A percentile compares a stretch with the other conserved stretches of the same genome.
These are phyloP conservation scores for Ustilago vetiveriae DNA, from an alignment of 1,284 basidiomycete genomes.

Conservation along the genomic window DNA sequence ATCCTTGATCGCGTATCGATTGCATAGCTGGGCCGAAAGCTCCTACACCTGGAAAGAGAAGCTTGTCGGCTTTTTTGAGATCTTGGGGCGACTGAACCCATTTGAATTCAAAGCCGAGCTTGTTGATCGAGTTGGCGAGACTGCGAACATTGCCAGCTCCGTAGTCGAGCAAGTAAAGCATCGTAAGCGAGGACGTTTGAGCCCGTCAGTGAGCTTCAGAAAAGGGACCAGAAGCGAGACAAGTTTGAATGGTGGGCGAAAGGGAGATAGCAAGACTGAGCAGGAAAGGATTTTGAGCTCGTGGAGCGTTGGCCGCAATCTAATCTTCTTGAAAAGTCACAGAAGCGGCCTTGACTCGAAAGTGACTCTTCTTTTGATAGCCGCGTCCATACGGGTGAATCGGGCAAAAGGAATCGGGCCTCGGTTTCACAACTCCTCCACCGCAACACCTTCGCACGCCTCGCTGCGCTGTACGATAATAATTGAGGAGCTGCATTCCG, in stretches of 20 bases:
- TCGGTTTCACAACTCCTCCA: not conserved
- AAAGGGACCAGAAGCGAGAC: too few relatives aligned
- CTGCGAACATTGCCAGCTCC: conserved; percentile 66
- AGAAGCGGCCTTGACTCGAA: conserved; percentile 33
- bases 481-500: not conserved
- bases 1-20: conserved; percentile 78
- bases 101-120: conserved; percentile 86
- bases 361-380: conserved; percentile 27
- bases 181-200: too few relatives aligned
- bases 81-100: conserved; percentile 89
- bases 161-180: conserved; percentile 67
- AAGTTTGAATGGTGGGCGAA: too few relatives aligned
- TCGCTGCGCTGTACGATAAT: not conserved
- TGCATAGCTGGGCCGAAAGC: conserved; percentile 88
- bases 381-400: too few relatives aligned
- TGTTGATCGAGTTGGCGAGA: conserved; percentile 88
- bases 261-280: too few relatives aligned
- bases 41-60: conserved; percentile 98
- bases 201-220: too few relatives aligned
- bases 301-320: too few relatives aligned
- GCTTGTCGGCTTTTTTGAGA: conserved; percentile 85
- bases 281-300: too few relatives aligned
- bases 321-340: too few relatives aligned
- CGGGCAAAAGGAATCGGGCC: conserved; percentile 4
- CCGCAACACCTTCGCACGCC: not conserved